These are phyloP conservation scores for Lasiodiplodia theobromae DNA, from an alignment of 2,329 filamentous ascomycete genomes.

Conservation along the genomic window DNA sequence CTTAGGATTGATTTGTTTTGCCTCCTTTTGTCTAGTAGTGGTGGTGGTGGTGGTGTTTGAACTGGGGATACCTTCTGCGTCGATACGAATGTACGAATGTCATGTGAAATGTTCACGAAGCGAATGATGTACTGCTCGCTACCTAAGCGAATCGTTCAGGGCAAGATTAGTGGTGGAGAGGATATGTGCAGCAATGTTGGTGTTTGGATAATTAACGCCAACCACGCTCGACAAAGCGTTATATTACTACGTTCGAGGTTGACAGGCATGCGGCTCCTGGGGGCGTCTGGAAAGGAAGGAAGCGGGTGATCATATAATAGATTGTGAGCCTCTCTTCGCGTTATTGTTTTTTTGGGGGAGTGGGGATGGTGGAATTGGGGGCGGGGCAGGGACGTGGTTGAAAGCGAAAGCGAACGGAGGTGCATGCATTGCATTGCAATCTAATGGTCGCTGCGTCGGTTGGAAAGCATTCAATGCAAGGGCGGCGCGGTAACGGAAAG, in stretches of 20 bases:
- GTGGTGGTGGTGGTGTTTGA: too few species aligned
- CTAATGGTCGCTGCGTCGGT: not conserved
- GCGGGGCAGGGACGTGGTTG: not conserved
- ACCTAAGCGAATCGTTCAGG: too few species aligned
- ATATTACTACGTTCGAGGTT: conserved; percentile 23
- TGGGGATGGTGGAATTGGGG: not conserved
- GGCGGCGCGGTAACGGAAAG: not conserved
- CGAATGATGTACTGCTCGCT: too few species aligned
- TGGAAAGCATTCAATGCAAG: not conserved
- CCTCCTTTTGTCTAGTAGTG: too few species aligned
- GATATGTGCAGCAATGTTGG: too few species aligned
- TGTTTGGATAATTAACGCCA: too few species aligned
- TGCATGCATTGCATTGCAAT: not conserved
- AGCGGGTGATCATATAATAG: not conserved
- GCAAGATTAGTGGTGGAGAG: too few species aligned
- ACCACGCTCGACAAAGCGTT: not conserved
- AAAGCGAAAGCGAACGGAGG: not conserved
- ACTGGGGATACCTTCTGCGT: too few species aligned
- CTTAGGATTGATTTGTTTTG: not conserved
- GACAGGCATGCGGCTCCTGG: conserved; percentile 3
- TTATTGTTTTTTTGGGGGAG: not conserved
- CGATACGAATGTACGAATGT: too few species aligned
- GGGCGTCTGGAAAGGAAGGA: not conserved
- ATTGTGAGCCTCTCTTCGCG: not conserved
- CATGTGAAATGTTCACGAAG: too few species aligned